These are phyloP conservation scores for Carallia brachiata DNA, from an alignment of 345 rosid genomes.

Conservation along the genomic window DNA sequence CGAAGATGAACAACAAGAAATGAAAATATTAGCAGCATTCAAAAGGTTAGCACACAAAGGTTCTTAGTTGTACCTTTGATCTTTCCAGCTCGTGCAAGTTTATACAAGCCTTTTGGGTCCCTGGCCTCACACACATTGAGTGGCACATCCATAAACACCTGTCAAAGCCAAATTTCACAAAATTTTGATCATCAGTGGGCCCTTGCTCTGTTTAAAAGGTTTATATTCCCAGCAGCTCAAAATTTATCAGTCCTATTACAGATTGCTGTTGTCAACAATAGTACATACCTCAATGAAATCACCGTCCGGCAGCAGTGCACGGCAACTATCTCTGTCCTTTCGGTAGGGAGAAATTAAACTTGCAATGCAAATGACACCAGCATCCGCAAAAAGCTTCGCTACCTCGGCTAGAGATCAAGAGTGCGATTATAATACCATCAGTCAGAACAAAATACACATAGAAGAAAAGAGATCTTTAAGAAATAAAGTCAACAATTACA, in stretches of 20 bases:
- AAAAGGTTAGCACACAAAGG: not conserved
- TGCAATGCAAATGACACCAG: slow-evolving; percentile 78
- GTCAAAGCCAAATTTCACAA: slow-evolving; percentile 9
- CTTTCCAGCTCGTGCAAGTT: slow-evolving; percentile 87
- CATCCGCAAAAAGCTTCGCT: slow-evolving; percentile 83
- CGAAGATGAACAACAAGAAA: no score
- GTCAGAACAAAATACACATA: not conserved
- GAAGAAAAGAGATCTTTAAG: not conserved
- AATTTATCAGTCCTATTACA: not conserved
- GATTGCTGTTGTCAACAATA: not conserved
- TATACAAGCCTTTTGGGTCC: slow-evolving; percentile 86
- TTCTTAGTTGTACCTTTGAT: slow-evolving; percentile 50
- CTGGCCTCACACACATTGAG: slow-evolving; percentile 73
- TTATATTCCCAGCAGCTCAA: not conserved
- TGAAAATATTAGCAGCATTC: no score
- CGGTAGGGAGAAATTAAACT: slow-evolving; percentile 88
- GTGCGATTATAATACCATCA: slow-evolving; percentile 4
- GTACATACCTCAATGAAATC: slow-evolving; percentile 68
- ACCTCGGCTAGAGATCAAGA: slow-evolving; percentile 60
- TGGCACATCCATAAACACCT: slow-evolving; percentile 79
- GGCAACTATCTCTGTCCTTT: slow-evolving; percentile 64
- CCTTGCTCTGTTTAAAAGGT: slow-evolving; percentile 1
- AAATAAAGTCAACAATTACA: not conserved
- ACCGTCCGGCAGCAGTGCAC: slow-evolving; percentile 65
- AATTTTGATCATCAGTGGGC: slow-evolving; percentile 10